Evolutionary conservation across 1,284 basidiomycete genomes (phyloP).

Genomic region (Cutaneotrichosporon cavernicola): DNA sequence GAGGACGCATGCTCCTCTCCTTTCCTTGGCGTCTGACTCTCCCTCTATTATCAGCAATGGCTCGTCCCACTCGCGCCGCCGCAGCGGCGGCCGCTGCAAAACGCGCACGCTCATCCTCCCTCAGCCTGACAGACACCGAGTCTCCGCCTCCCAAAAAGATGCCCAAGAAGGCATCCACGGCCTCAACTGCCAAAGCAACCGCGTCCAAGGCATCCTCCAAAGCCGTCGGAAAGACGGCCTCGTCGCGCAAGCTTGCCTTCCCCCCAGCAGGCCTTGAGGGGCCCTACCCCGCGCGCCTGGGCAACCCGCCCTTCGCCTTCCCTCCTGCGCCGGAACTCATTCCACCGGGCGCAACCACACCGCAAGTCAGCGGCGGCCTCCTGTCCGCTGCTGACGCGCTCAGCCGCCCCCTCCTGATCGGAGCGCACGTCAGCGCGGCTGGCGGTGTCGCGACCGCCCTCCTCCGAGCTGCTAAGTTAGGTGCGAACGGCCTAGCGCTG

Average conservation of each 20-base stretch:
- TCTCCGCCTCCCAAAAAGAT: slow-evolving; percentile 9
- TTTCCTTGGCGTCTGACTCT: background rate
- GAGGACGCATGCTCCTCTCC: slow-evolving; percentile 1
- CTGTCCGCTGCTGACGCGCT: slow-evolving; percentile 14
- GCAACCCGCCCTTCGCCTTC: slow-evolving; percentile 36
- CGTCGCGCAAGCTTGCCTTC: slow-evolving; percentile 24
- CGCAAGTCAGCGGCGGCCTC: slow-evolving; percentile 22
- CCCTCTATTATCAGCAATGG: background rate
- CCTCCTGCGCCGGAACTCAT: background rate
- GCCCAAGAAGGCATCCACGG: background rate
- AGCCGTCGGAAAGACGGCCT: background rate
- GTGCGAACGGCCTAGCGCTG: slow-evolving; percentile 76
- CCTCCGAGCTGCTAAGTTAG: slow-evolving; percentile 67
- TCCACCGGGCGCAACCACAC: slow-evolving; percentile 24
- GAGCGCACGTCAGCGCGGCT: slow-evolving; percentile 76
- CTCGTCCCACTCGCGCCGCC: slow-evolving; percentile 1
- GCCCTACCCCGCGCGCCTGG: slow-evolving; percentile 41
- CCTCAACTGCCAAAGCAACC: background rate
- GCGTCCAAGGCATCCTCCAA: slow-evolving; percentile 1
- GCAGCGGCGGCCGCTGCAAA: slow-evolving; percentile 1
- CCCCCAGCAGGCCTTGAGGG: slow-evolving; percentile 46
- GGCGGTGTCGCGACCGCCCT: slow-evolving; percentile 75
- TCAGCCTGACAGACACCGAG: slow-evolving; percentile 11
- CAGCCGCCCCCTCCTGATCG: slow-evolving; percentile 54
- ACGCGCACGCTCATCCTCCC: slow-evolving; percentile 21